Evolutionary conservation across 2,329 filamentous ascomycete species (phyloP), one percentile per base, ranked within the genome.

Genomic region (Ophiobolus disseminans): DNA sequence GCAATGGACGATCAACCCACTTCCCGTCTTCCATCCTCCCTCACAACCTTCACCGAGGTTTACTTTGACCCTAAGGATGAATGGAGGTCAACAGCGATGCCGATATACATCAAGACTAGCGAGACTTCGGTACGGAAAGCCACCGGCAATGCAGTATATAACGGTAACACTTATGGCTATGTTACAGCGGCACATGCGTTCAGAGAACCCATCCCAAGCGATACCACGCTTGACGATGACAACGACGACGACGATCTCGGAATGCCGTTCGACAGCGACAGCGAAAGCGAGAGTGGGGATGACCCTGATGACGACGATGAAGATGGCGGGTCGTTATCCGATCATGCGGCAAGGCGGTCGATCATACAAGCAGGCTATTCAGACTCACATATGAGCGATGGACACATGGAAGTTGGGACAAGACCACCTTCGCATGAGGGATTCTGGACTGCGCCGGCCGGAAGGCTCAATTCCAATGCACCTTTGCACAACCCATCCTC

Each of bases 111-210:
- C 14, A 45, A 38, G 26, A 16, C 14, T 14, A 21, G 11, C 16
- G 13, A 8, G 3, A 34, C 9, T 4, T 19, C 19, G 6, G 10
- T 45, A 16, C 42, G 42, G n/a, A 22, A 31, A 4, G 42, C 42
- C n/a, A 45, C 42, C 13, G 42, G 34, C 5, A 45, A 45, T 21
- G 34, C 7, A 5, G 31, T 35, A 19, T 34, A 37, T 22, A n/a
- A 17, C 16, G 34, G 34, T 10, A 37, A 17, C n/a, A 19, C n/a
- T 5, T 17, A 19, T 21, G 34, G 34, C 9, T 37, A 37, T n/a
- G 10, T 37, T 7, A 37, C 34, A 10, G 34, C 34, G n/a, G 34
- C 34, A 9, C 34, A 37, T 37, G 34, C 34, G n/a, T 37, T 37
- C 34, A 20, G 16, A 3, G 34, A 37, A 9, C 10, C 17, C 3